Evolutionary conservation across 1,284 basidiomycete genomes (phyloP).

Genomic region (Ustilago sp.): DNA sequence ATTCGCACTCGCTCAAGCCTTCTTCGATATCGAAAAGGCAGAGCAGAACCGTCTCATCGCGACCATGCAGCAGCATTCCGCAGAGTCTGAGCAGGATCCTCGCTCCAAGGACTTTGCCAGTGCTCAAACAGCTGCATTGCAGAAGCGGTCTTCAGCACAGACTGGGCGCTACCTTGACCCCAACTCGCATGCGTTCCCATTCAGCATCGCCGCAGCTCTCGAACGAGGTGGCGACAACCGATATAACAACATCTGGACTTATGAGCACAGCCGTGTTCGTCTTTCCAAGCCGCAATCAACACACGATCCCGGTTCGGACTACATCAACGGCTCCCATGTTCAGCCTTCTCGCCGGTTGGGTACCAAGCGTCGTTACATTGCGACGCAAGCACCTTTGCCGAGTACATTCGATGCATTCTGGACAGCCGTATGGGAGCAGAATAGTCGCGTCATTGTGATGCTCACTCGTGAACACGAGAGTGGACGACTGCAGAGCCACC

Average conservation of each 20-base stretch:
- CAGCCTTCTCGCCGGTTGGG: slow-evolving; percentile 57
- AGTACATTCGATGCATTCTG: slow-evolving; percentile 93
- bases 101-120: slow-evolving; percentile 43
- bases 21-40: slow-evolving; percentile 87
- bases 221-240: slow-evolving; percentile 92
- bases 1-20: slow-evolving; percentile 85
- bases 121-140: slow-evolving; percentile 29
- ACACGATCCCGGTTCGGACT: slow-evolving; percentile 57
- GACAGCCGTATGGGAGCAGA: slow-evolving; percentile 77
- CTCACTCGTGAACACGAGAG: slow-evolving; percentile 92
- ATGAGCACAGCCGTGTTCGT: slow-evolving; percentile 78
- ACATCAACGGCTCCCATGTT: slow-evolving; percentile 65
- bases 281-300: slow-evolving; percentile 37
- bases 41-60: slow-evolving; percentile 90
- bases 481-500: slow-evolving; percentile 87
- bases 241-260: slow-evolving; percentile 93
- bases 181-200: slow-evolving; percentile 74
- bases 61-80: slow-evolving; percentile 90
- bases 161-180: slow-evolving; percentile 16
- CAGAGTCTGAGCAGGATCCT: slow-evolving; percentile 57
- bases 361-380: slow-evolving; percentile 80
- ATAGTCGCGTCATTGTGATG: slow-evolving; percentile 75
- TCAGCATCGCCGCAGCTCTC: slow-evolving; percentile 93
- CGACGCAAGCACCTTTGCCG: slow-evolving; percentile 93
- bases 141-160: slow-evolving; percentile 21